These are phyloP conservation scores for Russula ochroleuca DNA, from an alignment of 768 basidiomycete species.

Conservation along the genomic window DNA sequence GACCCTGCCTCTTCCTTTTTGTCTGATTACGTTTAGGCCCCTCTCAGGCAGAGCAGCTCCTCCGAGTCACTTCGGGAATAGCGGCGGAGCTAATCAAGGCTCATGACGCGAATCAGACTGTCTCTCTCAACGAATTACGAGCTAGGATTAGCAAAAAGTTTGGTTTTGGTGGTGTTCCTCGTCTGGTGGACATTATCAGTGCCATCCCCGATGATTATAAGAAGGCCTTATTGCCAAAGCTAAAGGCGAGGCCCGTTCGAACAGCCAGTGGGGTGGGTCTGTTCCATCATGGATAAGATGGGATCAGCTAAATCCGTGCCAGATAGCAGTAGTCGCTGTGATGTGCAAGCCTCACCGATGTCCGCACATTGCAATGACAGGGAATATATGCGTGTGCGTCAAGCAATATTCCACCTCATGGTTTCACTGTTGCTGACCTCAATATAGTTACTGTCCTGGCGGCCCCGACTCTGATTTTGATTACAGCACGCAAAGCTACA, in stretches of 20 bases:
- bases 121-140: constrained; percentile 86
- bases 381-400: constrained; percentile 95
- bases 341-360: constrained; percentile 99
- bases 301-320: neutral
- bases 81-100: constrained; percentile 90
- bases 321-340: constrained; percentile 99
- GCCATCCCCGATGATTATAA: constrained; percentile 98
- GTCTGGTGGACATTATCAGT: constrained; percentile 96
- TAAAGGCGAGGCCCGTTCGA: constrained; percentile 90
- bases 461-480: constrained; percentile 99
- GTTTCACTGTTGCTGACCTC: constrained; percentile 5
- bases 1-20: neutral
- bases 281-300: neutral
- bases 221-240: constrained; percentile 80
- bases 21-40: constrained; percentile 44
- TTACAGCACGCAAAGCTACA: constrained; percentile 96
- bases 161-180: constrained; percentile 78
- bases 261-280: constrained; percentile 91
- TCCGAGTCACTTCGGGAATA: constrained; percentile 91
- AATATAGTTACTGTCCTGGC: constrained; percentile 86
- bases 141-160: constrained; percentile 87
- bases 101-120: constrained; percentile 67
- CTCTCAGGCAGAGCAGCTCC: constrained; percentile 85
- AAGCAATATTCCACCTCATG: neutral
- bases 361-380: constrained; percentile 99